Base-by-base conservation (phyloP, 2,329 filamentous ascomycete species). In the Fusarium xyrophilum region DNA sequence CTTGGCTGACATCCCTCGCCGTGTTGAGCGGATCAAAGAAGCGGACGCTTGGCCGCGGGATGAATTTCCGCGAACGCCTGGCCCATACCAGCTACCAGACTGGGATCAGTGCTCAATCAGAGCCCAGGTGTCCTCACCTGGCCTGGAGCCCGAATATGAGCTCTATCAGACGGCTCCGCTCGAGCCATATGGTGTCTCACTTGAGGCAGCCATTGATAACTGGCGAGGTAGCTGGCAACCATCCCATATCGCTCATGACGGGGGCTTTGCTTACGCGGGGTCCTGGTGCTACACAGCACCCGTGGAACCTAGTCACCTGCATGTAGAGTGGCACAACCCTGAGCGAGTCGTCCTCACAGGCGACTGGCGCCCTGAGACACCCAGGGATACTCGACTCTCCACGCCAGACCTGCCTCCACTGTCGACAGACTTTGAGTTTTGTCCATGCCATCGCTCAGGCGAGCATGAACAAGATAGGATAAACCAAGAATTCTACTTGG, bases 351-450 rank as follows among this genome's bases (percentile, higher is more conserved):
- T 52, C 23, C 39, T 62, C 13, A 21, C 40, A 17, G 46, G 51
- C 28, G 48, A 63, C 25, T 68, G 69, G 69, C 28, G 17, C 39
- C 71, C 71, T 3, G 43, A 15, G 14, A 69, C 69, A 12, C 71
- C 71, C 3, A 51, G 40, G 8, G 68, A 69, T 17, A 60, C 51
- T 27, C 57, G 69, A 13, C 60, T 73, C 15, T 63, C 71, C 7
- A 74, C 69, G 6, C 71, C 71, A 17, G 71, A 73, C n/a, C 56
- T 74, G 8, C 48, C 55, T 5, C 71, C 71, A 2, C 25, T 73
- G 28, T 71, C 54, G 25, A 74, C 64, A 25, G 51, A 70, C 28
- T 72, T 65, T 70, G 69, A 74, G 59, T 73, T 73, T 56, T 73
- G 69, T 17, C n/a, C 58, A 25, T 73, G 71, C 21, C 62, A 70